A percentile compares a stretch with the other conserved stretches of the same genome.
Conservation (phyloP, 192 early-diverging fungal genomes). For the Chytriomyces sp. region DNA sequence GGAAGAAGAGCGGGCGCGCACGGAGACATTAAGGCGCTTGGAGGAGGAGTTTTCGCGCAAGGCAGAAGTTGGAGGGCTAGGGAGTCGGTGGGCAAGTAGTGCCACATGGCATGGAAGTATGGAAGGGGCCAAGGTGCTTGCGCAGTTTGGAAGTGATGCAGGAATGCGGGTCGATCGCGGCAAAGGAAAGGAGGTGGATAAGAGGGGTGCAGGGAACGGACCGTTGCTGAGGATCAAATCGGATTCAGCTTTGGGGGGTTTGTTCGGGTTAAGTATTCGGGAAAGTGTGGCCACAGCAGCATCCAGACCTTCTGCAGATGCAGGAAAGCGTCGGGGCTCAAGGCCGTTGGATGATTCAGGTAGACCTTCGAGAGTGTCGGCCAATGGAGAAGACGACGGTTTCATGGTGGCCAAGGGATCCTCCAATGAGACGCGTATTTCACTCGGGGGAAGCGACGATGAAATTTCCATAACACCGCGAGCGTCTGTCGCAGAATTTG, state of each 20-base stretch:
- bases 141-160: background rate
- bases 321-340: no score
- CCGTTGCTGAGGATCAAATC: background rate
- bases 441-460: no score
- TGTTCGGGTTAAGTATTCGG: slow-evolving; percentile 3
- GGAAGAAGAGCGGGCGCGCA: background rate
- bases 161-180: background rate
- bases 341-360: no score
- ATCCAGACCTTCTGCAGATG: background rate
- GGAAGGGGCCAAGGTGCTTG: slow-evolving; percentile 1
- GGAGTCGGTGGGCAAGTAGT: background rate
- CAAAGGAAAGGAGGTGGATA: background rate
- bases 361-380: no score
- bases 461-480: no score
- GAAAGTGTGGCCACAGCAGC: background rate
- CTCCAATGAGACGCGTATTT: no score
- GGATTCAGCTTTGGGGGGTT: background rate
- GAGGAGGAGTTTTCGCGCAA: no score
- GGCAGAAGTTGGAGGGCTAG: no score
- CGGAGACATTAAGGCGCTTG: background rate
- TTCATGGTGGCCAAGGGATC: no score
- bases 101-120: slow-evolving; percentile 22
- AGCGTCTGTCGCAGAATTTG: no score
- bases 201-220: background rate
- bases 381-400: no score